Conservation (phyloP, 164 flowering plant species). For the Chimonanthus salicifolius region DNA sequence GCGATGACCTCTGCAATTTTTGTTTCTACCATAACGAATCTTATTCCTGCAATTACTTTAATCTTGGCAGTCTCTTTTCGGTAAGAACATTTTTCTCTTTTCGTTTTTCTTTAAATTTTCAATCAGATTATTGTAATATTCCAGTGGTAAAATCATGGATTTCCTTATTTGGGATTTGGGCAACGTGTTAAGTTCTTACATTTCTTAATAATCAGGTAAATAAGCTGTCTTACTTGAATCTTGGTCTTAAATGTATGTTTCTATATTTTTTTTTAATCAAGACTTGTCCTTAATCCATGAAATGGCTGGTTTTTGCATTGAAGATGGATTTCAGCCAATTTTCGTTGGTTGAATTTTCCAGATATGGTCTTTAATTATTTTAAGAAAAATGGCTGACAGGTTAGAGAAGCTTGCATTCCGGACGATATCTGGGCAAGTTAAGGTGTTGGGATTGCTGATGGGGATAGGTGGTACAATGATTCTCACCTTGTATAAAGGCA, state of each 20-base stretch:
- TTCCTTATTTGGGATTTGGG: too few species aligned
- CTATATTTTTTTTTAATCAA: neutral
- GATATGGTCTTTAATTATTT: too few species aligned
- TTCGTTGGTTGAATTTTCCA: too few species aligned
- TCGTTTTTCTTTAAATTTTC: neutral
- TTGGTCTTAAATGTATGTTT: neutral
- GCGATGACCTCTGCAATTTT: conserved; percentile 50
- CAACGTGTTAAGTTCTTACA: too few species aligned
- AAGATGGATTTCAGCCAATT: neutral
- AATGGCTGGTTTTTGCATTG: neutral
- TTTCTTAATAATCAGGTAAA: too few species aligned
- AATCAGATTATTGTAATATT: neutral
- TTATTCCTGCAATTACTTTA: conserved; percentile 58
- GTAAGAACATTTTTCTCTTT: conserved; percentile 14
- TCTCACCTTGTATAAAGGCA: conserved; percentile 61
- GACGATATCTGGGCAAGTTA: conserved; percentile 38
- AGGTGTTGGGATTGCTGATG: conserved; percentile 48
- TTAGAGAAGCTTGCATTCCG: conserved; percentile 33
- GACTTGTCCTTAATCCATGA: neutral
- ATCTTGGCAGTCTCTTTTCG: conserved; percentile 40
- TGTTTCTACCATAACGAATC: conserved; percentile 53
- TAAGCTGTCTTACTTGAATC: neutral
- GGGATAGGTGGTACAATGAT: conserved; percentile 75
- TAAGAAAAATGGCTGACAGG: conserved; percentile 15
- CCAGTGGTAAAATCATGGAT: too few species aligned